phyloP scores from a whole-genome alignment of 2,329 filamentous ascomycete genomes.

The Exophiala oligosperma region DNA sequence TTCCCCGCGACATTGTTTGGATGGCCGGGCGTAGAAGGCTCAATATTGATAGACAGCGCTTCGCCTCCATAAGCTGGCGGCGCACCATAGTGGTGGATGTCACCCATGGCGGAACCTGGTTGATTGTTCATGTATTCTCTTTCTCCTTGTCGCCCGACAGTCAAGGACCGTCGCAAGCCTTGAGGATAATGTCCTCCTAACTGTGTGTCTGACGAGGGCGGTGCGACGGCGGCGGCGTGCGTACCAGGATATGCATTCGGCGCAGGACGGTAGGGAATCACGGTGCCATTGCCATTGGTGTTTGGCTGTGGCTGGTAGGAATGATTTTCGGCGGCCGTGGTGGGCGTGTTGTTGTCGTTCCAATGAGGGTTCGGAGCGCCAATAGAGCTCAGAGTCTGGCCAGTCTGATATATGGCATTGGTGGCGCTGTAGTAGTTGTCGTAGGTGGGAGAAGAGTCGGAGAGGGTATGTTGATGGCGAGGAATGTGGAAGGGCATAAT shows the following conservation, averaged over 20 bases:
- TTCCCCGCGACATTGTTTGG: constrained; percentile 36
- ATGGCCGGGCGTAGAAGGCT: constrained; percentile 54
- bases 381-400: constrained; percentile 49
- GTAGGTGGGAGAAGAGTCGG: constrained; percentile 21
- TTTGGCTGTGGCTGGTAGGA: constrained; percentile 18
- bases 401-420: constrained; percentile 46
- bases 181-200: constrained; percentile 19
- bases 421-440: constrained; percentile 27
- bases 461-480: constrained; percentile 25
- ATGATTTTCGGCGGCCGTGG: constrained; percentile 21
- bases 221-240: neutral
- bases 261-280: constrained; percentile 24
- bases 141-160: constrained; percentile 51
- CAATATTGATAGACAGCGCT: constrained; percentile 59
- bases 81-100: constrained; percentile 50
- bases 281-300: constrained; percentile 23
- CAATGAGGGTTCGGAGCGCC: constrained; percentile 44
- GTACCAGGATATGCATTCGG: constrained; percentile 13
- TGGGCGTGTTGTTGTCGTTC: constrained; percentile 23
- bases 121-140: constrained; percentile 54
- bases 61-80: constrained; percentile 50
- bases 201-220: constrained; percentile 7
- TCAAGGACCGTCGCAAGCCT: constrained; percentile 42
- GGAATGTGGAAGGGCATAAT: constrained; percentile 30
- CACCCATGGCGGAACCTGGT: constrained; percentile 41